These are phyloP conservation scores for Plasmodium knowlesi DNA, from an alignment of 169 alveolate genomes.

Conservation along the genomic window DNA sequence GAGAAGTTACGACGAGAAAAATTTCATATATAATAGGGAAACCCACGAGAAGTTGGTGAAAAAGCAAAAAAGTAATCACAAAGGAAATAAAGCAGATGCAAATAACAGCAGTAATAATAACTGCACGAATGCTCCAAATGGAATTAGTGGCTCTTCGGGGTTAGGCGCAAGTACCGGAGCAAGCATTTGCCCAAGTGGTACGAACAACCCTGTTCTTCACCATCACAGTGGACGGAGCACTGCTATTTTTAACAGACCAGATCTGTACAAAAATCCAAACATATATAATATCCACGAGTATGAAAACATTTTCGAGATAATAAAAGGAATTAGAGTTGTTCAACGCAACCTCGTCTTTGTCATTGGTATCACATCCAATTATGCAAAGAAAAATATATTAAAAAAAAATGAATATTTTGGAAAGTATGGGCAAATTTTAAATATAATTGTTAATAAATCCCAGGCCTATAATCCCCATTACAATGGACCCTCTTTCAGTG, in stretches of 20 bases:
- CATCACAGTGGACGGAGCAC: neutral
- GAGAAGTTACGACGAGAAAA: constrained; percentile 89
- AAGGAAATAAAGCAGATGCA: constrained; percentile 4
- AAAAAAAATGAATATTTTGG: constrained; percentile 90
- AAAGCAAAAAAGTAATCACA: constrained; percentile 44
- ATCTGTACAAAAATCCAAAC: constrained; percentile 53
- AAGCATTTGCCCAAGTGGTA: neutral
- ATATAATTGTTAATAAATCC: constrained; percentile 88
- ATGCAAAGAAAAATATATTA: constrained; percentile 89
- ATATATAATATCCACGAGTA: constrained; percentile 61
- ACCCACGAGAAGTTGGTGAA: constrained; percentile 54
- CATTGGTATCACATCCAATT: constrained; percentile 87
- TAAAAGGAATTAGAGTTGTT: constrained; percentile 90
- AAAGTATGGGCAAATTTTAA: constrained; percentile 90
- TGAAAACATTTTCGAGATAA: constrained; percentile 40
- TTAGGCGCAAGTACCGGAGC: neutral
- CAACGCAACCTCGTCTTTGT: constrained; percentile 92
- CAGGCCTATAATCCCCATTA: constrained; percentile 87
- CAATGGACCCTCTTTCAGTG: constrained; percentile 93
- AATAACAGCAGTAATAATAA: neutral
- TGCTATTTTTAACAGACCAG: constrained; percentile 15
- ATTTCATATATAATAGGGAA: constrained; percentile 79
- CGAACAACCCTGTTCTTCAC: neutral
- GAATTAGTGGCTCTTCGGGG: neutral
- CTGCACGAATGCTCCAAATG: neutral